Conservation (phyloP, 306 rosid species). For the Inga laurina region DNA sequence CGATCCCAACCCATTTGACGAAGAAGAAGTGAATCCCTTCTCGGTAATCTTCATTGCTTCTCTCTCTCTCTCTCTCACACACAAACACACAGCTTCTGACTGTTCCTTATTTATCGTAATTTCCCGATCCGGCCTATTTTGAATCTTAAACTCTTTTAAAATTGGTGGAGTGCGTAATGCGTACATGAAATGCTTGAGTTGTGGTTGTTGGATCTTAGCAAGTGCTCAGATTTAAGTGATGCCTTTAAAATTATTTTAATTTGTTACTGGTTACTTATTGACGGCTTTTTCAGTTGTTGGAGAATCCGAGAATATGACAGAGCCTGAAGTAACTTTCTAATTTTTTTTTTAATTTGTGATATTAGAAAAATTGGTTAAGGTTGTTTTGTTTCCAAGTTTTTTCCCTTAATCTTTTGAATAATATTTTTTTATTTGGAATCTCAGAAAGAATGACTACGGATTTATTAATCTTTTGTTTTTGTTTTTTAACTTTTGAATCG, state of each 20-base stretch:
- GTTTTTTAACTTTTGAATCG: not conserved
- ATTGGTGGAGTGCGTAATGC: not conserved
- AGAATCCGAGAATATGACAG: conserved; percentile 4
- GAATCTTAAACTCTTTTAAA: not conserved
- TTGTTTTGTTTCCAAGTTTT: not conserved
- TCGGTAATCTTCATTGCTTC: conserved; percentile 53
- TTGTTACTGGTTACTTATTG: not conserved
- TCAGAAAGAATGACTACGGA: not conserved
- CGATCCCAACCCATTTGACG: conserved; percentile 96
- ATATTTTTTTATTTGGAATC: not conserved
- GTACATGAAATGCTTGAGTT: conserved; percentile 4
- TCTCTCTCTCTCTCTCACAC: conserved; percentile 23
- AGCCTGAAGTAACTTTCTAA: not conserved
- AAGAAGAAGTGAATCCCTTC: conserved; percentile 90
- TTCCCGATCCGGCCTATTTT: conserved; percentile 49
- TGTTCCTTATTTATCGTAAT: conserved; percentile 7
- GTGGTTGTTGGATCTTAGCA: not conserved
- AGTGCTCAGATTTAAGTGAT: not conserved
- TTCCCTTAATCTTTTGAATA: not conserved
- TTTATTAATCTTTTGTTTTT: not conserved
- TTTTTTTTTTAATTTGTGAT: not conserved
- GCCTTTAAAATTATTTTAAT: not conserved
- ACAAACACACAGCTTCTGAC: not conserved
- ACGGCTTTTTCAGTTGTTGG: not conserved
- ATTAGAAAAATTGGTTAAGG: not conserved